These are phyloP conservation scores for Lichtheimia ornata DNA, from an alignment of 371 early-diverging fungal species.

Conservation along the genomic window DNA sequence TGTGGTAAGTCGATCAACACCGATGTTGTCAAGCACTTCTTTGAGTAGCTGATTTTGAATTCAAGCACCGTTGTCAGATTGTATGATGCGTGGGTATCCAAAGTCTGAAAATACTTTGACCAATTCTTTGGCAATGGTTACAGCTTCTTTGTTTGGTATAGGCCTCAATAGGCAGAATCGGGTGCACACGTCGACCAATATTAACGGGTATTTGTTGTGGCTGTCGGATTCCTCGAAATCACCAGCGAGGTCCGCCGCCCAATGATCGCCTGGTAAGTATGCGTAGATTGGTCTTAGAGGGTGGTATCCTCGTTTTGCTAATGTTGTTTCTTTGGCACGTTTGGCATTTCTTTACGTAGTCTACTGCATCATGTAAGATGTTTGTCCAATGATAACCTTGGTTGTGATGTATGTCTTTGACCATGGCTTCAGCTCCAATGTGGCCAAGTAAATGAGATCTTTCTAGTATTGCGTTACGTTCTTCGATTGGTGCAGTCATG, in stretches of 20 bases:
- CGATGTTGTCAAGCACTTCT: background rate
- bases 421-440: conserved; percentile 21
- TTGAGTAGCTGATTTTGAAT: conserved; percentile 20
- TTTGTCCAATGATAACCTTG: conserved; percentile 14
- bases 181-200: conserved; percentile 25
- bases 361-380: conserved; percentile 15
- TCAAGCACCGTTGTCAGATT: conserved; percentile 23
- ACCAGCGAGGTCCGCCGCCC: conserved; percentile 21
- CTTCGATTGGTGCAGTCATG: background rate
- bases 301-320: conserved; percentile 15
- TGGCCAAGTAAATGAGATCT: conserved; percentile 20
- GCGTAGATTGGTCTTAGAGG: conserved; percentile 20
- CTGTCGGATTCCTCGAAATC: conserved; percentile 13
- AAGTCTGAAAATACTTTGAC: conserved; percentile 18
- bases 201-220: conserved; percentile 15
- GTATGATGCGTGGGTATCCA: conserved; percentile 24
- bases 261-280: conserved; percentile 2
- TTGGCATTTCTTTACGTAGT: conserved; percentile 9
- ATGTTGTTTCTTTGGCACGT: conserved; percentile 18
- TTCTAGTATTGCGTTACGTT: conserved; percentile 11
- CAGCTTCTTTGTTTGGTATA: conserved; percentile 15
- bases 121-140: conserved; percentile 11
- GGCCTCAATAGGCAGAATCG: conserved; percentile 22
- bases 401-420: conserved; percentile 7
- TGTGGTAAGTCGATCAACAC: conserved; percentile 6